These are phyloP conservation scores for Pleurotus djamor DNA, from an alignment of 768 basidiomycete genomes.

Conservation along the genomic window DNA sequence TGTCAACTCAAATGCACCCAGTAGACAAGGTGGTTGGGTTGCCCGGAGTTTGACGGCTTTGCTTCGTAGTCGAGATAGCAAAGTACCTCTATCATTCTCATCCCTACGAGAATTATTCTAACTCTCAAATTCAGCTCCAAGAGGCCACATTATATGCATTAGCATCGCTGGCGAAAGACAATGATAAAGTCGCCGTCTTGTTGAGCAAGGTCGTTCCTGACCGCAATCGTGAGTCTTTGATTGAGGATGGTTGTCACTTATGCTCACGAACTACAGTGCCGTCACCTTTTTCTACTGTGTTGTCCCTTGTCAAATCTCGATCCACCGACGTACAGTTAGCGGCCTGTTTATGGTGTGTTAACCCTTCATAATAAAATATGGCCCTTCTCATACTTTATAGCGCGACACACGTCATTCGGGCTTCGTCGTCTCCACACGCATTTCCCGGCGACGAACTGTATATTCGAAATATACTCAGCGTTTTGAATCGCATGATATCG, in stretches of 20 bases:
- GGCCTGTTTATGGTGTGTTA: conserved; percentile 60
- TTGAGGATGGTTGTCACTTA: neutral
- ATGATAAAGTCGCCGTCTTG: conserved; percentile 43
- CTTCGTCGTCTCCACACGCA: conserved; percentile 28
- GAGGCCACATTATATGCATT: conserved; percentile 66
- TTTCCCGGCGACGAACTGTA: conserved; percentile 36
- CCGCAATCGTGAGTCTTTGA: conserved; percentile 26
- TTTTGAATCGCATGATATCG: conserved; percentile 60
- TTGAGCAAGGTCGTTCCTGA: conserved; percentile 44
- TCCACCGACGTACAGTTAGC: conserved; percentile 63
- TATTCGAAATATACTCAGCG: conserved; percentile 63
- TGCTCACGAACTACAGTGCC: conserved; percentile 18
- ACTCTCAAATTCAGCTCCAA: conserved; percentile 41
- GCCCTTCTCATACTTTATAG: conserved; percentile 24
- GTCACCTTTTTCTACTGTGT: conserved; percentile 39
- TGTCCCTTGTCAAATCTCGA: conserved; percentile 58
- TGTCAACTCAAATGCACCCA: conserved; percentile 31
- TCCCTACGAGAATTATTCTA: neutral
- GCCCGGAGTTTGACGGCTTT: conserved; percentile 47
- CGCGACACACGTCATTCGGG: conserved; percentile 61
- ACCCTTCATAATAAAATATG: neutral
- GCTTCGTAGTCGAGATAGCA: conserved; percentile 48
- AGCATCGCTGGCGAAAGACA: conserved; percentile 67
- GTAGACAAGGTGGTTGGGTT: conserved; percentile 57
- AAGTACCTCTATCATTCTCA: conserved; percentile 29